Evolutionary conservation across 164 flowering plant genomes (phyloP).

Genomic region (Houttuynia cordata): DNA sequence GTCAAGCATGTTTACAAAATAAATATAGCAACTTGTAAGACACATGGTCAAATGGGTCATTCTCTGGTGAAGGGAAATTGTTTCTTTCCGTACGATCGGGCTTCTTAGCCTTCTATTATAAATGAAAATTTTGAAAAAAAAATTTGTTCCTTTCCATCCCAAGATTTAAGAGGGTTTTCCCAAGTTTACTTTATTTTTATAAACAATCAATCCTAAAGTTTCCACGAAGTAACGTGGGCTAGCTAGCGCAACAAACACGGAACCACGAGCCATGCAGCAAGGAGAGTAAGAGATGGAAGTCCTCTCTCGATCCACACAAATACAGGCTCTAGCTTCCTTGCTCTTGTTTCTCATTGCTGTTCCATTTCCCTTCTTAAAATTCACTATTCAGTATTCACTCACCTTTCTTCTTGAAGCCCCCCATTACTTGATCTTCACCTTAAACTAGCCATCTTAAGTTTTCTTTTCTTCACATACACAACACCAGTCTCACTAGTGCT

Average conservation of each 20-base stretch:
- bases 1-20: too few relatives aligned
- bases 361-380: neutral
- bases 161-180: neutral
- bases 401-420: neutral
- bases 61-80: too few relatives aligned
- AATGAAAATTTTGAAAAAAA: too few relatives aligned
- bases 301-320: conserved; percentile 15
- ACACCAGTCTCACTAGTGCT: conserved; percentile 29
- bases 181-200: too few relatives aligned
- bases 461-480: conserved; percentile 21
- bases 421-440: neutral
- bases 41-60: too few relatives aligned
- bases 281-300: conserved; percentile 6
- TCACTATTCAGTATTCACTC: neutral
- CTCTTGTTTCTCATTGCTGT: conserved; percentile 4
- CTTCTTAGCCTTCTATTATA: too few relatives aligned
- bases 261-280: conserved; percentile 15
- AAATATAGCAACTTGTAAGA: neutral
- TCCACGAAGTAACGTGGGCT: conserved; percentile 6
- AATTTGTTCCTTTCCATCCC: neutral
- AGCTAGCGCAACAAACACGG: conserved; percentile 23
- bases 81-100: too few relatives aligned
- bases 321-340: conserved; percentile 12
- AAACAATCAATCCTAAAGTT: neutral
- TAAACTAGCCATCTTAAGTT: neutral